Conservation (phyloP, 129 eudicot species). For the Saussurea involucrata region DNA sequence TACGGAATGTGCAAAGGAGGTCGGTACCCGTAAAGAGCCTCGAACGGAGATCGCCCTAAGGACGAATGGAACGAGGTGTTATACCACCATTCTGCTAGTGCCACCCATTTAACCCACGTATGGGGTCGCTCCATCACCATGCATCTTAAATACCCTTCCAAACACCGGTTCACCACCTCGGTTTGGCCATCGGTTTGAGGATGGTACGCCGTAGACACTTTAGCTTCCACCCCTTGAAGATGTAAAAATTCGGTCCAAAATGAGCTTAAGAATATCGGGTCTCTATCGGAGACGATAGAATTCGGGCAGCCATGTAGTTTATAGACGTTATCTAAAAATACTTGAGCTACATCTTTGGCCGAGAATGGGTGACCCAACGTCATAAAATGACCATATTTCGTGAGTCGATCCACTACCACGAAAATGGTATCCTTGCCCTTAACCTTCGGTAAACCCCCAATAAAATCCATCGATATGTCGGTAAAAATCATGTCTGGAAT, state of each 20-base stretch:
- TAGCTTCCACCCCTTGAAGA: too few relatives aligned
- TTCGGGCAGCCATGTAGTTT: background rate
- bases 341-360: background rate
- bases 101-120: too few relatives aligned
- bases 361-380: background rate
- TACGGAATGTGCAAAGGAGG: background rate
- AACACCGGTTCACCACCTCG: too few relatives aligned
- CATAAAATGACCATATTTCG: background rate
- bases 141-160: too few relatives aligned
- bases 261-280: too few relatives aligned
- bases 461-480: background rate
- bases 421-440: background rate
- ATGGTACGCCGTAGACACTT: too few relatives aligned
- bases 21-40: background rate
- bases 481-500: background rate
- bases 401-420: constrained; percentile 1
- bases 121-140: too few relatives aligned
- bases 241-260: too few relatives aligned
- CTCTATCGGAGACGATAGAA: background rate
- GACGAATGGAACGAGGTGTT: background rate
- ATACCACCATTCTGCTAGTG: too few relatives aligned
- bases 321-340: background rate
- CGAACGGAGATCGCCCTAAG: background rate
- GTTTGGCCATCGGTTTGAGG: too few relatives aligned
- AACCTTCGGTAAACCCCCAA: background rate